Evolutionary conservation across 257 asterid genomes (phyloP), one percentile per base, ranked within the genome.

Genomic region (Petunia axillaris): DNA sequence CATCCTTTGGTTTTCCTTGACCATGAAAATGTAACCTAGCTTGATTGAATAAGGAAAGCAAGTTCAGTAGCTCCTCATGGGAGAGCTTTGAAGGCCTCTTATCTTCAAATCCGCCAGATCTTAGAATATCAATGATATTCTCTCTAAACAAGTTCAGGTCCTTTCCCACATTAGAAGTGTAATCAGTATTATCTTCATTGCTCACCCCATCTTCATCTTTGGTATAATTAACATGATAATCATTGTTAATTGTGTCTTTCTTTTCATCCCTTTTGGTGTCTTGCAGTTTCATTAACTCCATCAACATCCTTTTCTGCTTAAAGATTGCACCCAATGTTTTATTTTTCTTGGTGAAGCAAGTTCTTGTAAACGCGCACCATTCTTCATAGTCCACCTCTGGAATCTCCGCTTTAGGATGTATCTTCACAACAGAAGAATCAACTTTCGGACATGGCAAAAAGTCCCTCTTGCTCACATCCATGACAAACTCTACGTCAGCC

Each of bases 381-480:
- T 96, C 99, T 1, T 89, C 79, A 54, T 90, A 86, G 88, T 96
- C 81, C 5, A 96, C 94, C 58, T 85, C 75, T 2, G 93, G 94
- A 80, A 88, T 77, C n/a, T 86, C 88, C 5, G 70, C 77, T 81
- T 90, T 96, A 2, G 97, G 98, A 73, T 82, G 84, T 43, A 96
- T 86, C 81, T 86, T 94, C 63, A 96, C 87, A 25, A 96, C 97
- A 0, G 99, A 88, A 7, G 97, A 96, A 86, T 96, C 98, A 9
- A 96, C 97, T 83, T 87, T 96, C 0, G 99, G 99, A 71, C 87
- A 81, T 3, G 98, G 99, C 6, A 91, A 82, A 60, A 96, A 96
- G 81, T 94, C 97, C 85, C 89, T 87, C 88, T 93, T 94, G 90
- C 99, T 94, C 48, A 96, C 99, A 66, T 96, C 89, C 97, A 91